Evolutionary conservation across 176 grass and related monocot species (phyloP).

Genomic region (Rhipidocladum racemiflorum): DNA sequence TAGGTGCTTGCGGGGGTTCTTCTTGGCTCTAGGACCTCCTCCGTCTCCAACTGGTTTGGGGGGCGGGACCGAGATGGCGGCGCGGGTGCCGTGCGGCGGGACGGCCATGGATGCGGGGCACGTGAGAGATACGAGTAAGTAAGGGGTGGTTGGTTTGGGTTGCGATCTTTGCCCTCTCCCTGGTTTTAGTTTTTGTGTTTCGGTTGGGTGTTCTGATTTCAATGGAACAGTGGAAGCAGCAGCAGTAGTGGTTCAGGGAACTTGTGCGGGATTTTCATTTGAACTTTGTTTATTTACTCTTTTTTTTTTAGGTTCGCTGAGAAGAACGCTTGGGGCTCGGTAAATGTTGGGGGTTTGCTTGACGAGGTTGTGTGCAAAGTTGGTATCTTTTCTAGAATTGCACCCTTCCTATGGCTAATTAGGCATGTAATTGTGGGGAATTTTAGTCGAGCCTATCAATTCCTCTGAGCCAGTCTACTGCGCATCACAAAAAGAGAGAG

Average conservation of each 20-base stretch:
- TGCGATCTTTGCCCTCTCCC: background rate
- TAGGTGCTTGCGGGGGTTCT: background rate
- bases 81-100: background rate
- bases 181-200: background rate
- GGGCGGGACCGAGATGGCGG: background rate
- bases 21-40: background rate
- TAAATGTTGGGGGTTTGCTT: background rate
- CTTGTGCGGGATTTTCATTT: background rate
- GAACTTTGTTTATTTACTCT: too few species aligned
- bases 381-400: background rate
- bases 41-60: background rate
- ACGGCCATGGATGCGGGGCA: background rate
- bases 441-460: background rate
- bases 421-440: background rate
- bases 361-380: background rate
- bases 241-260: background rate
- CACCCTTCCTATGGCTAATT: background rate
- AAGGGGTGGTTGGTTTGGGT: background rate
- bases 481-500: background rate
- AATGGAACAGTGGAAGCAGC: slow-evolving; percentile 17
- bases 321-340: background rate
- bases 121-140: background rate
- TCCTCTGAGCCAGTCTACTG: background rate
- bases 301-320: background rate
- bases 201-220: background rate